Base-by-base conservation (phyloP, 2,329 filamentous ascomycete species). In the Fusarium annulatum region DNA sequence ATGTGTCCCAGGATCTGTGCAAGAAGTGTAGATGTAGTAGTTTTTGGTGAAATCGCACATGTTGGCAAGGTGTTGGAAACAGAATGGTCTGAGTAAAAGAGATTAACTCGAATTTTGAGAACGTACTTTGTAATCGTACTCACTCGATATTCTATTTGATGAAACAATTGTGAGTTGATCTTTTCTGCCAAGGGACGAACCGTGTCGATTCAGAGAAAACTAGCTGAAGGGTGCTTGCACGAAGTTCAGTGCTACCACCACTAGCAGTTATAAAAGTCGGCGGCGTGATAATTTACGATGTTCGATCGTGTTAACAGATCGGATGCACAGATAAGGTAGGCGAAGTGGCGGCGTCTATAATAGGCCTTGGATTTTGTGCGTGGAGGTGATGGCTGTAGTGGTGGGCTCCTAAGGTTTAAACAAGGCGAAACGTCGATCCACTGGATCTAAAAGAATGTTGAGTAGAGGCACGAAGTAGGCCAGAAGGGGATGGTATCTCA, bases 1-100 rank as follows among this genome's bases (percentile, higher is more conserved):
- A 81, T 94, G 92, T 21, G 88, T 86, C 45, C 89, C 89, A 1
- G 92, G 92, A 78, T 94, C 91, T 64, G 87, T 82, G 78, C 92
- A 94, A 48, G 89, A 87, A 64, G 90, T 91, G 83, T 94, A 94
- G 81, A 94, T 91, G 82, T 93, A 94, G 81, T 92, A 94, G 82
- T 93, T 93, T 78, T 92, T 93, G 78, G 90, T 92, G 79, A 91
- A 93, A 80, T 89, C 86, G 79, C 88, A 90, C 88, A 90, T 89
- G 67, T 34, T 84, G 78, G 64, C 48, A 55, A 36, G 34, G 30
- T 36, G 38, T 41, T 42, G 48, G 10, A 41, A 43, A 60, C 28
- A 46, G 15, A 26, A 18, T 38, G 14, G 43, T 41, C 61, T 71
- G 34, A 23, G 19, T 38, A 21, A 34, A 19, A 19, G 18, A 7